Base-by-base conservation (phyloP, 768 basidiomycete genomes). In the Collybiopsis luxurians region DNA sequence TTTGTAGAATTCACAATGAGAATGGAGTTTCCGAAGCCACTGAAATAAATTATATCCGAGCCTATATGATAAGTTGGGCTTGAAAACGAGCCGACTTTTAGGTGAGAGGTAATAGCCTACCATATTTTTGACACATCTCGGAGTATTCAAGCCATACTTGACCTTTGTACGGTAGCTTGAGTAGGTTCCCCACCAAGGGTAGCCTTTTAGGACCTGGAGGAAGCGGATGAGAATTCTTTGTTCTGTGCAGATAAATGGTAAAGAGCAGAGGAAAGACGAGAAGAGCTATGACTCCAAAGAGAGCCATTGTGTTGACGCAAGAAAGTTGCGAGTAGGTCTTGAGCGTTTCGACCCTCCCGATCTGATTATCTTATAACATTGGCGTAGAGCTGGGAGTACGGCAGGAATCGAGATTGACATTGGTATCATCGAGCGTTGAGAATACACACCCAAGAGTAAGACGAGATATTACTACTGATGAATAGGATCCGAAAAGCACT, bases 21-120 rank as follows among this genome's bases (percentile, higher is more conserved):
- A 30, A 42, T 53, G 4, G 38, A 43, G 23, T 53, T 19, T 31
- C 53, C 15, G 11, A 21, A 17, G 56, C 63, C 61, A 34, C 65
- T 42, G 4, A 69, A 43, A 48, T 67, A 65, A 26, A 69, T 61
- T 23, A 67, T 62, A 40, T 65, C 66, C 7, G 64, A 63, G 34
- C 57, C 67, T 68, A 36, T 15, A 24, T 17, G 30, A 27, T 12
- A 27, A 27, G 2, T 1, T 5, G 9, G n/a, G 4, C 30, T 21
- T 27, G n/a, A 12, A 19, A 2, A 46, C n/a, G 42, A 23, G 19
- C 36, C 9, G 12, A 38, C 12, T 6, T 28, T 30, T n/a, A n/a
- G n/a, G n/a, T n/a, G n/a, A 26, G 13, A 27, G 26, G 38, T 1
- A n/a, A 23, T 2, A 11, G 38, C 42, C 15, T 15, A 60, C 62